Evolutionary conservation across 2,329 filamentous ascomycete genomes (phyloP).

Genomic region (Apiospora aurea): DNA sequence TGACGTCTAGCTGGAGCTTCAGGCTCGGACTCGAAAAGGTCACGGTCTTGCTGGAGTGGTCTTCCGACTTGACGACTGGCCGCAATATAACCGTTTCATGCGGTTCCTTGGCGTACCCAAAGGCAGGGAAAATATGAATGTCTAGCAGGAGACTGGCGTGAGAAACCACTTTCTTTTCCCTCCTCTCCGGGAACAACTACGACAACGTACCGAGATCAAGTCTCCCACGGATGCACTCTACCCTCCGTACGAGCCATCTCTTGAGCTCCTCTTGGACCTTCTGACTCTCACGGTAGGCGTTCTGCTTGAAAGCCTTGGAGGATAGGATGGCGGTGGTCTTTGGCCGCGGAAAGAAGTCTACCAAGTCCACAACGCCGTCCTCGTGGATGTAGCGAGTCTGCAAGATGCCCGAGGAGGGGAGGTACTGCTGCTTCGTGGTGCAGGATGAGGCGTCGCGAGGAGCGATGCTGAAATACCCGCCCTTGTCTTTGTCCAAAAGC

Average conservation of each 20-base stretch:
- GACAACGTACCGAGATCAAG: conserved; percentile 61
- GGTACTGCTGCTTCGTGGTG: conserved; percentile 80
- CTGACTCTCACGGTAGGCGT: conserved; percentile 60
- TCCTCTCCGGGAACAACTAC: background rate
- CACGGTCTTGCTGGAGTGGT: conserved; percentile 62
- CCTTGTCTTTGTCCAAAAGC: conserved; percentile 76
- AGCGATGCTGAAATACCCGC: conserved; percentile 75
- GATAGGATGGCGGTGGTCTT: conserved; percentile 62
- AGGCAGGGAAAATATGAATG: conserved; percentile 75
- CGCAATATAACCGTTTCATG: conserved; percentile 66
- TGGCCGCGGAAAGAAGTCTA: conserved; percentile 79
- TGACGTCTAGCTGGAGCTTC: conserved; percentile 72
- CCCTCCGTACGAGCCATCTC: conserved; percentile 73
- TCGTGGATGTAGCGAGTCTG: conserved; percentile 82
- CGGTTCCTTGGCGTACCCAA: conserved; percentile 70
- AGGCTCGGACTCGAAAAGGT: conserved; percentile 66
- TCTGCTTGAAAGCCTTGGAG: conserved; percentile 52
- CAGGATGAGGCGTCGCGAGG: conserved; percentile 57
- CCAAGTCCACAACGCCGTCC: conserved; percentile 74
- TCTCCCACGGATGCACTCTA: conserved; percentile 74
- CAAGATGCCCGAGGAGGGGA: conserved; percentile 77
- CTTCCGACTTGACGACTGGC: conserved; percentile 47
- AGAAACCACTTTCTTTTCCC: background rate
- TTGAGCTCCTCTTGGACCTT: conserved; percentile 68
- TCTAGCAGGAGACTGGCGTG: conserved; percentile 43